These are phyloP conservation scores for Aegilops umbellulata DNA, from an alignment of 176 grass and related monocot genomes.

Conservation along the genomic window DNA sequence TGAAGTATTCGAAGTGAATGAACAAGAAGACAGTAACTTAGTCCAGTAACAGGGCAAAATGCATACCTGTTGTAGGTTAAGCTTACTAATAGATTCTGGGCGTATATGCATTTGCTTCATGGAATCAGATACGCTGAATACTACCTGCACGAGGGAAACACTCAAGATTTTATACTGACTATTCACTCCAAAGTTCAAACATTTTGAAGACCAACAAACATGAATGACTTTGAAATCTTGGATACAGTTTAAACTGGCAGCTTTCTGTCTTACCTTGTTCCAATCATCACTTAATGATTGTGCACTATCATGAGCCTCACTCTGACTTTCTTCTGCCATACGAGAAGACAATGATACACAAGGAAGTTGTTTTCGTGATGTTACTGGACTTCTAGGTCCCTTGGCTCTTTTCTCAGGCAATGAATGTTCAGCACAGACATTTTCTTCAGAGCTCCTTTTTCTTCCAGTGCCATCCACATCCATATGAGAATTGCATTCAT, in stretches of 20 bases:
- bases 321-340: slow-evolving; percentile 28
- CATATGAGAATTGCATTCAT: slow-evolving; percentile 30
- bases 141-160: slow-evolving; percentile 44
- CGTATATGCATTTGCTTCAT: slow-evolving; percentile 51
- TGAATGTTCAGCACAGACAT: slow-evolving; percentile 30
- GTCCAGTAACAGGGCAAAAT: not conserved
- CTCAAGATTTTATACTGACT: not conserved
- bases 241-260: not conserved
- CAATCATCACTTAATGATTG: slow-evolving; percentile 36
- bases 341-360: slow-evolving; percentile 22
- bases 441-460: slow-evolving; percentile 47
- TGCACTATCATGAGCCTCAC: slow-evolving; percentile 17
- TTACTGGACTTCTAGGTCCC: slow-evolving; percentile 28
- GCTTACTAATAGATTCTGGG: slow-evolving; percentile 52
- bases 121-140: slow-evolving; percentile 43
- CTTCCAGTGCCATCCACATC: slow-evolving; percentile 50
- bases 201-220: slow-evolving; percentile 20
- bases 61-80: slow-evolving; percentile 75
- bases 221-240: slow-evolving; percentile 12
- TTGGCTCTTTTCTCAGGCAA: slow-evolving; percentile 40
- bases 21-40: not conserved
- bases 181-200: slow-evolving; percentile 16
- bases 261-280: slow-evolving; percentile 50
- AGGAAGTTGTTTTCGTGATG: slow-evolving; percentile 30
- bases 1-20: not conserved